These are phyloP conservation scores for Carnegiea gigantea DNA, from an alignment of 179 eudicot species.

Conservation along the genomic window DNA sequence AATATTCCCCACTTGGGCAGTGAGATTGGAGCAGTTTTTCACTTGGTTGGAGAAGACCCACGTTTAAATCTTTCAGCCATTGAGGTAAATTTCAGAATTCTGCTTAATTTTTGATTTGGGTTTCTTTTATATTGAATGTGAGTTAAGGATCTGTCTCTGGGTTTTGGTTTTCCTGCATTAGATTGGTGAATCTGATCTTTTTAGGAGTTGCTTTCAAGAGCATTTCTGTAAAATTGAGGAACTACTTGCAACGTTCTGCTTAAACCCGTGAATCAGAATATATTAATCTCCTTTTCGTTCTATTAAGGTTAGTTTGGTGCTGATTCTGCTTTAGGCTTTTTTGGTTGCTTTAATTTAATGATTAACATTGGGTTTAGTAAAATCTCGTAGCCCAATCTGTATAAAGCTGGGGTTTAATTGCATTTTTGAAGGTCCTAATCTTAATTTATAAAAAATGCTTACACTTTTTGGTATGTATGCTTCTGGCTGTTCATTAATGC, in stretches of 20 bases:
- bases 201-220: background rate
- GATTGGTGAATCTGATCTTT: conserved; percentile 10
- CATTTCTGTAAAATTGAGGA: conserved; percentile 10
- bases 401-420: conserved; percentile 16
- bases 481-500: background rate
- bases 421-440: background rate
- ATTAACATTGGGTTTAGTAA: conserved; percentile 8
- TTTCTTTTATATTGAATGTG: conserved; percentile 3
- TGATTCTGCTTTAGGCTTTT: background rate
- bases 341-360: conserved; percentile 14
- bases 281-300: background rate
- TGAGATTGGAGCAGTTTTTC: conserved; percentile 8
- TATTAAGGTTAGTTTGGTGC: background rate
- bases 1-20: conserved; percentile 18
- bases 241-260: background rate
- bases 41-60: conserved; percentile 11
- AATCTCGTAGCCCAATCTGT: conserved; percentile 29
- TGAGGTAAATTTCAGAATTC: conserved; percentile 16
- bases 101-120: conserved; percentile 14
- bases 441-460: background rate
- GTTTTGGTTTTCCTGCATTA: conserved; percentile 8
- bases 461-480: background rate
- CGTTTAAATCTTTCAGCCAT: background rate
- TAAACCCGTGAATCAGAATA: conserved; percentile 8
- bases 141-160: conserved; percentile 34